phyloP scores from a whole-genome alignment of 2,329 filamentous ascomycete genomes.

The Colletotrichum musae region DNA sequence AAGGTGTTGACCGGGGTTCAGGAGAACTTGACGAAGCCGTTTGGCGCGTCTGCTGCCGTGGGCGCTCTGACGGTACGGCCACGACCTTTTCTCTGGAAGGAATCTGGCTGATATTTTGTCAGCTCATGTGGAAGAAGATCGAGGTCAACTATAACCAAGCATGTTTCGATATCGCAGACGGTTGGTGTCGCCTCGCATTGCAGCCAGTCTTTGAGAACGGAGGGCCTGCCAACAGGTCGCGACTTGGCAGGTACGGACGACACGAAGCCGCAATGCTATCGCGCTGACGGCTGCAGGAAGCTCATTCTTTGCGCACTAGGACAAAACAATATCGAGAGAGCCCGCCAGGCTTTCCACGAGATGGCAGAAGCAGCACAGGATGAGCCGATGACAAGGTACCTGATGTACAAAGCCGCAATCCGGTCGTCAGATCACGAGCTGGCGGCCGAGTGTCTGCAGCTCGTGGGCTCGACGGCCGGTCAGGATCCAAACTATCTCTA shows the following conservation, averaged over 20 bases:
- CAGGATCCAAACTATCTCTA: conserved; percentile 78
- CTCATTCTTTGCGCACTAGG: conserved; percentile 78
- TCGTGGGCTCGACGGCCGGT: conserved; percentile 66
- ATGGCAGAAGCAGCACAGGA: conserved; percentile 72
- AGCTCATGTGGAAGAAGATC: conserved; percentile 88
- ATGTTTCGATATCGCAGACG: conserved; percentile 68
- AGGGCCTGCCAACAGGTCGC: conserved; percentile 76
- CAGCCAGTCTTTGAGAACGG: conserved; percentile 77
- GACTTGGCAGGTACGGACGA: conserved; percentile 72
- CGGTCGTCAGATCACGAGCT: conserved; percentile 68
- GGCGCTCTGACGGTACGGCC: conserved; percentile 75
- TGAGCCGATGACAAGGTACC: conserved; percentile 77
- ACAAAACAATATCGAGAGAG: conserved; percentile 67
- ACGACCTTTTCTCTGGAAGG: neutral
- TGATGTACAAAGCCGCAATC: conserved; percentile 82
- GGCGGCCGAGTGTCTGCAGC: conserved; percentile 75
- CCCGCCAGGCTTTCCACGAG: conserved; percentile 67
- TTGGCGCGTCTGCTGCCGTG: conserved; percentile 74
- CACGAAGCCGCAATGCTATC: neutral
- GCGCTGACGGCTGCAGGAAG: conserved; percentile 68
- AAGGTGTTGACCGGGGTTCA: conserved; percentile 54
- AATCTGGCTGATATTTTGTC: conserved; percentile 38
- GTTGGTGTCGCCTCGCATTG: conserved; percentile 81
- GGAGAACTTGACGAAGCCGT: conserved; percentile 57
- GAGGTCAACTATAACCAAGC: conserved; percentile 70